These are phyloP conservation scores for Myochromella boudieri DNA, from an alignment of 768 basidiomycete genomes.

Conservation along the genomic window DNA sequence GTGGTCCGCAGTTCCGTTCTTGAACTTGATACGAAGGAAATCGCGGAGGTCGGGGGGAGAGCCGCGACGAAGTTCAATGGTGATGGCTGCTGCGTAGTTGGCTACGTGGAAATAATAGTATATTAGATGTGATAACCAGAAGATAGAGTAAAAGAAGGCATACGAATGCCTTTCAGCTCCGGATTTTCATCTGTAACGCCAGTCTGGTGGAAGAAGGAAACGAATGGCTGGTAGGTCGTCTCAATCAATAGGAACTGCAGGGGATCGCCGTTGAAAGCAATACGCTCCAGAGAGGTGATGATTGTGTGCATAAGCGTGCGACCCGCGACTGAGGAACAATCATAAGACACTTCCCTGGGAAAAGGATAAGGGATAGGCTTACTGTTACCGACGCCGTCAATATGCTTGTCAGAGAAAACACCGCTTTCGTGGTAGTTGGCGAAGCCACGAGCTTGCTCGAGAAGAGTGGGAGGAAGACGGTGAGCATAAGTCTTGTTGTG, in stretches of 20 bases:
- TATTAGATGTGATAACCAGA: not conserved
- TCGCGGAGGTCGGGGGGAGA: conserved; percentile 74
- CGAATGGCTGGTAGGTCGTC: conserved; percentile 89
- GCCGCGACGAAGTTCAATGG: conserved; percentile 77
- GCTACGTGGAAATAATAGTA: conserved; percentile 43
- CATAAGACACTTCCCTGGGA: not conserved
- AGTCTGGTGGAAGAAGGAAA: conserved; percentile 82
- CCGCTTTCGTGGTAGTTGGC: conserved; percentile 82
- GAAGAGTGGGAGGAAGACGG: conserved; percentile 75
- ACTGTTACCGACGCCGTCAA: conserved; percentile 79
- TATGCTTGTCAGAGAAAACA: conserved; percentile 64
- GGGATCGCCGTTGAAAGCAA: conserved; percentile 78
- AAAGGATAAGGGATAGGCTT: conserved; percentile 26
- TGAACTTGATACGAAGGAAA: conserved; percentile 84
- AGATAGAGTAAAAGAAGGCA: conserved; percentile 27
- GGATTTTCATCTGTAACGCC: conserved; percentile 59
- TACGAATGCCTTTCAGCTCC: conserved; percentile 63
- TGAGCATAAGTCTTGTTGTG: conserved; percentile 84
- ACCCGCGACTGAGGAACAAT: conserved; percentile 62
- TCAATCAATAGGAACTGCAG: conserved; percentile 77
- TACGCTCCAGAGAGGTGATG: conserved; percentile 68
- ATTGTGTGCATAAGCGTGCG: conserved; percentile 76
- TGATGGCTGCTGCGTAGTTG: conserved; percentile 70
- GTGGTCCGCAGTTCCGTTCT: conserved; percentile 68
- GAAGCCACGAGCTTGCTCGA: conserved; percentile 71